Base-by-base conservation (phyloP, 768 basidiomycete species). In the Pisolithus tinctorius region DNA sequence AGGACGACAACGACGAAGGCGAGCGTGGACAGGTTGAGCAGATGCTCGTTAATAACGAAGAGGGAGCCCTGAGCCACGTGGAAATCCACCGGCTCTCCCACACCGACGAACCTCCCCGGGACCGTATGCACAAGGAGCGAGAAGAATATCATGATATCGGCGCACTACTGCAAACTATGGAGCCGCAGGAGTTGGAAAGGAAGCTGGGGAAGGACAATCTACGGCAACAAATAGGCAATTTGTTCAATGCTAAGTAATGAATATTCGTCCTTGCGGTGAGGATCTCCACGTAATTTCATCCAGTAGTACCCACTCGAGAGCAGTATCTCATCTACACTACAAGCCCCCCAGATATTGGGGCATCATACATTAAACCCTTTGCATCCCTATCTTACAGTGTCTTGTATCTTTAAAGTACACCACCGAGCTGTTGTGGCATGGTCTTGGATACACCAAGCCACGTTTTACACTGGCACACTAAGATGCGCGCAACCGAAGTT, bases 191-290 rank as follows among this genome's bases (percentile, higher is more conserved):
- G 43, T n/a, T 61, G 29, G 59, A 64, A 16, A 42, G 13, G 7
- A 48, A 27, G 48, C 7, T 66, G 7, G 65, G 65, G 2, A 60
- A 44, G 31, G 17, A 7, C 6, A 41, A 3, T 8, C 58, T 54
- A 37, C 61, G 49, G 6, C 54, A 14, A 20, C 53, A 44, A 1
- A 26, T 68, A 4, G 47, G 42, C 9, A 48, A 29, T 11, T 36
- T 51, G 23, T 62, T 66, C 7, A 27, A 14, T 3, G 34, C 34
- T 13, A 34, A 25, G 25, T 61, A 51, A 38, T 23, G 27, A 11
- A 25, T 27, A 10, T 51, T 40, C 86, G 93, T 40, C 16, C 17
- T 41, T 8, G 40, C 34, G 16, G n/a, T 20, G 4, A 17, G 40
- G n/a, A 20, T 41, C 23, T 23, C 6, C 23, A 17, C 17, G 20